A percentile compares a stretch with the other conserved stretches of the same genome.
Evolutionary conservation across 257 asterid species (phyloP).

Genomic region (Coffea eugenioides): DNA sequence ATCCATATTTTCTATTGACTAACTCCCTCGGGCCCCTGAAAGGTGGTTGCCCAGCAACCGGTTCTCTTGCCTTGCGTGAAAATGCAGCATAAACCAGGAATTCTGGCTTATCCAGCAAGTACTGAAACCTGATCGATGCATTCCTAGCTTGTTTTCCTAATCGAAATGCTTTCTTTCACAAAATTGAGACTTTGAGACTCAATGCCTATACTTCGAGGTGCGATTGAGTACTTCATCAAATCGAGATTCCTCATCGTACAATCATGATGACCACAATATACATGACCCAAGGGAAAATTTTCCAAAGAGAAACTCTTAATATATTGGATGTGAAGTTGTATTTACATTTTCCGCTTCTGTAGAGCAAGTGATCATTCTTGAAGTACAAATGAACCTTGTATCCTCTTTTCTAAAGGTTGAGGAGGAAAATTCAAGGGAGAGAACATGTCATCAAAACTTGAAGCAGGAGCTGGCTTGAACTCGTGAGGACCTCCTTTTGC

Average conservation of each 20-base stretch:
- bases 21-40: neutral
- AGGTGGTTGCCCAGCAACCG: neutral
- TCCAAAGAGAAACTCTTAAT: neutral
- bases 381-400: slow-evolving; percentile 64
- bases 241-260: neutral
- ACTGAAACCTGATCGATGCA: too few species aligned
- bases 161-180: neutral
- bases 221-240: neutral
- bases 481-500: slow-evolving; percentile 85
- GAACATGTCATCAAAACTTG: slow-evolving; percentile 56
- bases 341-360: slow-evolving; percentile 31
- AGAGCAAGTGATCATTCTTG: slow-evolving; percentile 47
- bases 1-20: neutral
- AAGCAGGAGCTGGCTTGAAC: slow-evolving; percentile 84
- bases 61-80: neutral
- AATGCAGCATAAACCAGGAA: neutral
- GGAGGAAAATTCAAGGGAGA: slow-evolving; percentile 53
- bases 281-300: neutral
- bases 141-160: neutral
- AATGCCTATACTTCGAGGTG: neutral
- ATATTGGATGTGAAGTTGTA: neutral
- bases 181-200: neutral
- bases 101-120: neutral
- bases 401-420: slow-evolving; percentile 49
- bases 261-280: neutral